Base-by-base conservation (phyloP, 495 filamentous ascomycete genomes). In the Neurospora sp. region DNA sequence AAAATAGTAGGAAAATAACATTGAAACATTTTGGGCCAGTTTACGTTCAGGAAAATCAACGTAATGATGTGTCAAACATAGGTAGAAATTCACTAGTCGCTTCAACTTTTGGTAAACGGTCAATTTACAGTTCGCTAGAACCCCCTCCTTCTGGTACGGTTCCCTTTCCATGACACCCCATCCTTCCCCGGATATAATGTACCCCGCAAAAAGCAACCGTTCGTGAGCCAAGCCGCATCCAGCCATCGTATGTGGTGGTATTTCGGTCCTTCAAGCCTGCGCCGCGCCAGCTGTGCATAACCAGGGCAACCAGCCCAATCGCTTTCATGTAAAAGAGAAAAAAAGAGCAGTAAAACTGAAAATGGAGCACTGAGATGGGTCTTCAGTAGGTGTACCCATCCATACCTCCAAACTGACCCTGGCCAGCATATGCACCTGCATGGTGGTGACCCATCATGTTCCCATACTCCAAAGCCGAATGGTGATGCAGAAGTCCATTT, bases 401-500 rank as follows among this genome's bases (percentile, higher is more conserved):
- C 39, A 73, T 38, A 28, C 54, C 73, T 24, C 19, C 43, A 31
- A 43, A 39, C 15, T 62, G 70, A 21, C 48, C 62, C 3, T 37
- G 45, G 66, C 28, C 48, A 59, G 19, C 28, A 31, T 71, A 45
- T 21, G 54, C 72, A 34, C 19, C 45, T 42, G 72, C 72, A 69
- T 72, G 71, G 54, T 71, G 75, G 38, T 75, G 70, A 38, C 71
- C 72, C 76, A 74, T 75, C 48, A 69, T 48, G 38, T 69, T 40
- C 13, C 38, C 62, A 48, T 73, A 72, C 37, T 77, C 73, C n/a
- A 72, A 69, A 70, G 54, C 48, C 9, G 36, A 34, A 5, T 45
- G 72, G 28, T 74, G 73, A 76, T 76, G 70, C 73, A 73, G 73
- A 77, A 81, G 62, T 78, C 77, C 74, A 80, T 76, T 19, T 79